phyloP scores from a whole-genome alignment of 1,284 basidiomycete species.

The Cryptococcus deneoformans region DNA sequence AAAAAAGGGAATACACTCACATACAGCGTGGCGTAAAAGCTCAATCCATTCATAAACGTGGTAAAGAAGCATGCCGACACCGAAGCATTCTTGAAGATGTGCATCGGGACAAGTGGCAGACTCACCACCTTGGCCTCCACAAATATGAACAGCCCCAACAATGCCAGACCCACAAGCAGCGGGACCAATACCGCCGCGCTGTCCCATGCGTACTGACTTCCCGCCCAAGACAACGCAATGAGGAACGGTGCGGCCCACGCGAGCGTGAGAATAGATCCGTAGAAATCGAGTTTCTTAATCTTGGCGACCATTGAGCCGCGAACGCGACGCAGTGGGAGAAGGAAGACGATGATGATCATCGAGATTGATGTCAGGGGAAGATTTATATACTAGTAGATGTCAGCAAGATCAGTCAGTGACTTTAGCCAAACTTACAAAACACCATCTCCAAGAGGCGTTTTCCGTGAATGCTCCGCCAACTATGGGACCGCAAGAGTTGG shows the following conservation, averaged over 20 bases:
- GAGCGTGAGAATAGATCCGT: slow-evolving; percentile 61
- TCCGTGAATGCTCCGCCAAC: slow-evolving; percentile 48
- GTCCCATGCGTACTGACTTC: slow-evolving; percentile 65
- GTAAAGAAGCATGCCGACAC: slow-evolving; percentile 65
- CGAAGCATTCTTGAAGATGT: slow-evolving; percentile 62
- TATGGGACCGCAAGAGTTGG: slow-evolving; percentile 47
- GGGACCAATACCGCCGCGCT: slow-evolving; percentile 64
- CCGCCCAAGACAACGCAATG: slow-evolving; percentile 72
- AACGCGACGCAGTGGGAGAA: slow-evolving; percentile 65
- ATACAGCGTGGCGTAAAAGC: slow-evolving; percentile 36
- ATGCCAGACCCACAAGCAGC: slow-evolving; percentile 52
- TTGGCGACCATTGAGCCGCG: slow-evolving; percentile 60
- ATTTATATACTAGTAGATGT: slow-evolving; percentile 56
- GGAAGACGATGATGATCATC: slow-evolving; percentile 58
- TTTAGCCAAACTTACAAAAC: slow-evolving; percentile 17
- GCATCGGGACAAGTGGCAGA: neutral
- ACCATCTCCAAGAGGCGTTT: slow-evolving; percentile 55
- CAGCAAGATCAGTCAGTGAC: slow-evolving; percentile 1
- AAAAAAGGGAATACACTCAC: neutral
- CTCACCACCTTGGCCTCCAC: slow-evolving; percentile 69
- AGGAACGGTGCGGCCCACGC: slow-evolving; percentile 62
- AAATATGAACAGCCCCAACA: slow-evolving; percentile 60
- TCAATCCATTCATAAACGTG: slow-evolving; percentile 62
- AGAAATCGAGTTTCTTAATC: slow-evolving; percentile 65
- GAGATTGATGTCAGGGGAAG: slow-evolving; percentile 60